Base-by-base conservation (phyloP, 805 yeast species). In the Jamesozyma jinghongensis region DNA sequence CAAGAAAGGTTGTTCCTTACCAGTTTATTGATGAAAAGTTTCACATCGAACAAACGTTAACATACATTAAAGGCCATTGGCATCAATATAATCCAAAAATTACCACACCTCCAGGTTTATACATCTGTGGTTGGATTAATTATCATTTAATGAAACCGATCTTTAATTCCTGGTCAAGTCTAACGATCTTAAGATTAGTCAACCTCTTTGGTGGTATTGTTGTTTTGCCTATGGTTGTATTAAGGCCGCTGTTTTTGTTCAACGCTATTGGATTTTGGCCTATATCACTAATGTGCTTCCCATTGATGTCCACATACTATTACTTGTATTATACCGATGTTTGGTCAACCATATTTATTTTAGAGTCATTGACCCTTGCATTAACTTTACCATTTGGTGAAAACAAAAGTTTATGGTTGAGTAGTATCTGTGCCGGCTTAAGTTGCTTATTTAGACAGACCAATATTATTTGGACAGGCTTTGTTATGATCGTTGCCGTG, bases 61-160 rank as follows among this genome's bases (percentile, higher is more conserved):
- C 66, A 36, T 87, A 82, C 54, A 73, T 85, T 44, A 49, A 57
- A 1, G 81, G 81, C 11, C 66, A 76, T 38, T 86, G 78, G 63
- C 40, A 47, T n/a, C 52, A 65, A 1, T 87, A 95, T 95, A 86
- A 92, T 59, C 71, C 78, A 11, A 88, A 90, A 56, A 86, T 92
- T 56, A 90, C 98, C 2, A 92, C 98, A 0, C 98, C 98, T 1
- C 97, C 97, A 1, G 98, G 97, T 0, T 65, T 90, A 14, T 90
- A 92, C 56, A 37, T 69, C 3, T 46, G 77, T 11, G 73, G 74
- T 2, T 64, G 59, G 48, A 6, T 63, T 1, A 64, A 61, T 50
- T 49, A 63, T 17, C 53, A 58, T 38, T 63, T 29, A 32, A 46
- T 14, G 19, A 52, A 22, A 17, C 46, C 46, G 28, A 49, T 6